phyloP scores from a whole-genome alignment of 78 protist genomes.

The Polysphondylium violaceum region DNA sequence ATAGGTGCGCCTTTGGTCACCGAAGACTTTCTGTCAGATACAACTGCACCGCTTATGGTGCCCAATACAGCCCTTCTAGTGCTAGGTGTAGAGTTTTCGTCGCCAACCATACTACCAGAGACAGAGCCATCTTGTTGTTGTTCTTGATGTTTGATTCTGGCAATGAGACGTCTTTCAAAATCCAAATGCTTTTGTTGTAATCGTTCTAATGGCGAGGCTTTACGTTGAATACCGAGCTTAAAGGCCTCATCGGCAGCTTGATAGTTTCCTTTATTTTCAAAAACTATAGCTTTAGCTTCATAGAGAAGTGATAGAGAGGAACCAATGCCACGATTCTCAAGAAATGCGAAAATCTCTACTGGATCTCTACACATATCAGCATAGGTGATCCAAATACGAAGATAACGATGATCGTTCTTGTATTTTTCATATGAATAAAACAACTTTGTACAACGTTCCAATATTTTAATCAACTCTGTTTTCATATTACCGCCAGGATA shows the following conservation, averaged over 20 bases:
- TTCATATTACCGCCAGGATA: conserved; percentile 74
- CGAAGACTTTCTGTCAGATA: conserved; percentile 59
- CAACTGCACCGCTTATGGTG: background rate
- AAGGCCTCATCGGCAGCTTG: conserved; percentile 64
- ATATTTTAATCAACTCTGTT: conserved; percentile 34
- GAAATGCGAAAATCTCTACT: conserved; percentile 58
- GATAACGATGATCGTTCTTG: conserved; percentile 64
- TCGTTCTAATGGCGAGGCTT: conserved; percentile 61
- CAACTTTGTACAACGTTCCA: conserved; percentile 67
- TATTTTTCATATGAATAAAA: conserved; percentile 36
- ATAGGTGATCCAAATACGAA: conserved; percentile 75
- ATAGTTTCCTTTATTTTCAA: conserved; percentile 70
- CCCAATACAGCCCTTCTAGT: conserved; percentile 46
- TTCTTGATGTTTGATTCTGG: conserved; percentile 40
- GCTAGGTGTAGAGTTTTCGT: conserved; percentile 13
- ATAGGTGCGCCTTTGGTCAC: conserved; percentile 33
- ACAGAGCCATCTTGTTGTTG: background rate
- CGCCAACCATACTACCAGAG: background rate
- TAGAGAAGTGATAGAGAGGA: conserved; percentile 44
- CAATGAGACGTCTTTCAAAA: conserved; percentile 48
- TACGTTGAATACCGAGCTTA: conserved; percentile 52
- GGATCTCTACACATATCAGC: conserved; percentile 84
- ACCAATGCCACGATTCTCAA: conserved; percentile 55
- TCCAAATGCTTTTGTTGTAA: conserved; percentile 55
- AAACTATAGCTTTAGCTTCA: conserved; percentile 78